Evolutionary conservation across 202 grass and related monocot genomes (phyloP), one percentile per base, ranked within the genome.

Genomic region (Miscanthus sacchariflorus): DNA sequence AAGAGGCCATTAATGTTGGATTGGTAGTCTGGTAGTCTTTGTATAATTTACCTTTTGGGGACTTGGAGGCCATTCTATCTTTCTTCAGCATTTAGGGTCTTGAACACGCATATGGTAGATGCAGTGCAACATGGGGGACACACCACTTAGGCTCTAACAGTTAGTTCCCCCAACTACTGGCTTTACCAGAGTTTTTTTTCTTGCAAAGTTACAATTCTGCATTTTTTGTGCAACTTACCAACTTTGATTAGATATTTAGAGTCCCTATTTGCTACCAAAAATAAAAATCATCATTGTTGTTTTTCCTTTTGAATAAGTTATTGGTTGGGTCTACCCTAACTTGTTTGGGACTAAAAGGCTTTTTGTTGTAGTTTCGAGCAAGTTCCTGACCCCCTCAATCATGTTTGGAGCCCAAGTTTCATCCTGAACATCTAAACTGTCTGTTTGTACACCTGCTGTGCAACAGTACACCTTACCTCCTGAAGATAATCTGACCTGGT

Each of bases 291-390:
- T 61, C 30, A 54, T 14, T 58, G 52, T 59, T 58, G 17, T 36
- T 77, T 63, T 63, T 63, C 58, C n/a, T 63, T 24, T 77, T 18
- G 14, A 77, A 3, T 36, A 76, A 76, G 45, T 74, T 73, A 12
- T 73, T 46, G 23, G 23, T 75, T 2, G 6, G 43, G 12, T 27
- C 72, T 75, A 75, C 42, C 21, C 18, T 43, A 46, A 8, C 40
- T 25, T 74, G 71, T 24, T 74, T 46, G 43, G 72, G 6, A 28
- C 23, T 21, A 43, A 73, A n/a, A 49, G 1, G 10, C 12, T 4
- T 48, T 49, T 74, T 45, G 9, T 63, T 23, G 36, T 43, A 36
- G 25, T 50, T 76, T 54, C 2, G 14, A 54, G 19, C 35, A 52
- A 19, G 46, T 76, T 76, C 2, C 17, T 28, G 25, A 33, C 14